phyloP scores from a whole-genome alignment of 2,329 filamentous ascomycete genomes.

The Fusarium illudens region DNA sequence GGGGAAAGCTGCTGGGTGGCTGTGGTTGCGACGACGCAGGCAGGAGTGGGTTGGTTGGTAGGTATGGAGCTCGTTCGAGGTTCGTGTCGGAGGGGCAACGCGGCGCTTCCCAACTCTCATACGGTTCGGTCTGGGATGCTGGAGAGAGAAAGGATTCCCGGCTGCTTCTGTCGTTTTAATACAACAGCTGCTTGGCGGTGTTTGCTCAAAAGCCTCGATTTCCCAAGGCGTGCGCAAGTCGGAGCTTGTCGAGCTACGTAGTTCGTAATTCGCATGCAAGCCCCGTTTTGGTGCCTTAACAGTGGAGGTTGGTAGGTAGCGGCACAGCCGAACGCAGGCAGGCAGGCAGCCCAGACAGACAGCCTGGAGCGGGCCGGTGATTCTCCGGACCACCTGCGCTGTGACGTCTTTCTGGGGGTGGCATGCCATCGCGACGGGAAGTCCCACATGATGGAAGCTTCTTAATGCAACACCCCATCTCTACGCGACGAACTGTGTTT shows the following conservation, averaged over 20 bases:
- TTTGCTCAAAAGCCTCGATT: constrained; percentile 5
- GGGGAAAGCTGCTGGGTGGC: constrained; percentile 27
- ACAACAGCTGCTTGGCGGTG: neutral
- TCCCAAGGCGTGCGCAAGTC: constrained; percentile 28
- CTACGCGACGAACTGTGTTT: constrained; percentile 11
- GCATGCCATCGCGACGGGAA: constrained; percentile 16
- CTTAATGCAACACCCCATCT: constrained; percentile 20
- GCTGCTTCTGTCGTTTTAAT: neutral
- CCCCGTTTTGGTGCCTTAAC: constrained; percentile 29
- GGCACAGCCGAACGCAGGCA: constrained; percentile 25
- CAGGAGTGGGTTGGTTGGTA: constrained; percentile 7
- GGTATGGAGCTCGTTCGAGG: constrained; percentile 36
- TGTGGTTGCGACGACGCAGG: constrained; percentile 32
- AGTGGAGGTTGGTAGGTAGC: constrained; percentile 35
- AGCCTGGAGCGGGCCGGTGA: constrained; percentile 38
- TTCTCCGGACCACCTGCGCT: constrained; percentile 37
- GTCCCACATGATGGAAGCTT: constrained; percentile 27
- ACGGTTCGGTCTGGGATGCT: constrained; percentile 2
- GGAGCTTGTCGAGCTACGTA: constrained; percentile 40
- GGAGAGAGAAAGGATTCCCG: neutral
- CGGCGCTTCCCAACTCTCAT: neutral
- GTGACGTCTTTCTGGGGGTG: constrained; percentile 40
- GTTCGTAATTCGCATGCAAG: constrained; percentile 37
- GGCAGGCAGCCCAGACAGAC: constrained; percentile 8
- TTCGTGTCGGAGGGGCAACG: constrained; percentile 31